Conservation (phyloP, 306 rosid genomes). For the cucumber (Cucumis sativus) region Cucumber_9930_V3 NC_026657.2:10541001-10541500, state of each 20-base stretch:
- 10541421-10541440: background rate
- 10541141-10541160: constrained; percentile 20
- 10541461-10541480: background rate
- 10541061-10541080: constrained; percentile 31
- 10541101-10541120: constrained; percentile 37
- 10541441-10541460: background rate
- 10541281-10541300: constrained; percentile 18
- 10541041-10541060: constrained; percentile 33
- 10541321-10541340: constrained; percentile 7
- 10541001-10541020: constrained; percentile 86
- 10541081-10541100: constrained; percentile 42
- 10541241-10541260: constrained; percentile 20
- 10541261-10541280: constrained; percentile 19
- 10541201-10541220: constrained; percentile 18
- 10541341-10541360: constrained; percentile 22
- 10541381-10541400: background rate
- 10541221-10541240: constrained; percentile 24
- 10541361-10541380: constrained; percentile 16
- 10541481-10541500: background rate
- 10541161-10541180: constrained; percentile 31
- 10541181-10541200: constrained; percentile 26
- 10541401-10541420: background rate
- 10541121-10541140: constrained; percentile 51
- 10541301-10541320: constrained; percentile 26
- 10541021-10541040: constrained; percentile 24